Evolutionary conservation across 495 filamentous ascomycete genomes (phyloP).

Genomic region (Ascodesmis nigricans): DNA sequence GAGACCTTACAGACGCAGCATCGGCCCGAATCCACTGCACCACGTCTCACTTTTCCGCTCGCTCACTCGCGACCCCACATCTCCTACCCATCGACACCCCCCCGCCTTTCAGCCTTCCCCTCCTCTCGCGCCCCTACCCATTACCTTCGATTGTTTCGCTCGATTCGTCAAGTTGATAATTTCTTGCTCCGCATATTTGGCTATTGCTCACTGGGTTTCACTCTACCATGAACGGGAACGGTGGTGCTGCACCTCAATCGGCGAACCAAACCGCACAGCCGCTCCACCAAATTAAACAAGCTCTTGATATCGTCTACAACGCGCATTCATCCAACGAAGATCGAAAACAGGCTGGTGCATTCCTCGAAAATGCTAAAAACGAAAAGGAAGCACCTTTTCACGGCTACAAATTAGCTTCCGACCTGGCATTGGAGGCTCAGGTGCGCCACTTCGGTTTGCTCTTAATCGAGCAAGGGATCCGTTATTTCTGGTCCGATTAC

Average conservation of each 20-base stretch:
- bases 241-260: not conserved
- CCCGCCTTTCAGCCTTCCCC: not conserved
- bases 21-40: too few relatives aligned
- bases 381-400: slow-evolving; percentile 55
- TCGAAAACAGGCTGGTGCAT: slow-evolving; percentile 61
- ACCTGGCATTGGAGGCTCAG: slow-evolving; percentile 45
- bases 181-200: too few relatives aligned
- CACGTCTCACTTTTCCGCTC: too few relatives aligned
- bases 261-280: slow-evolving; percentile 16
- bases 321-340: slow-evolving; percentile 59
- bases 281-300: slow-evolving; percentile 45
- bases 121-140: not conserved
- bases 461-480: slow-evolving; percentile 68
- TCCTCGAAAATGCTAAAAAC: slow-evolving; percentile 64
- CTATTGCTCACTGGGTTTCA: not conserved
- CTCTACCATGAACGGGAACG: slow-evolving; percentile 1
- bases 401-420: slow-evolving; percentile 65
- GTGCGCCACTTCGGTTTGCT: slow-evolving; percentile 87
- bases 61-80: slow-evolving; percentile 1
- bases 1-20: too few relatives aligned
- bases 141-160: not conserved
- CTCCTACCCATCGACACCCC: slow-evolving; percentile 1
- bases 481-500: slow-evolving; percentile 57
- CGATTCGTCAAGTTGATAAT: too few relatives aligned
- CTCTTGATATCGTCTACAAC: slow-evolving; percentile 66